Evolutionary conservation across 139 green algal species (phyloP).

Genomic region (Axilococcus clingmanii): DNA sequence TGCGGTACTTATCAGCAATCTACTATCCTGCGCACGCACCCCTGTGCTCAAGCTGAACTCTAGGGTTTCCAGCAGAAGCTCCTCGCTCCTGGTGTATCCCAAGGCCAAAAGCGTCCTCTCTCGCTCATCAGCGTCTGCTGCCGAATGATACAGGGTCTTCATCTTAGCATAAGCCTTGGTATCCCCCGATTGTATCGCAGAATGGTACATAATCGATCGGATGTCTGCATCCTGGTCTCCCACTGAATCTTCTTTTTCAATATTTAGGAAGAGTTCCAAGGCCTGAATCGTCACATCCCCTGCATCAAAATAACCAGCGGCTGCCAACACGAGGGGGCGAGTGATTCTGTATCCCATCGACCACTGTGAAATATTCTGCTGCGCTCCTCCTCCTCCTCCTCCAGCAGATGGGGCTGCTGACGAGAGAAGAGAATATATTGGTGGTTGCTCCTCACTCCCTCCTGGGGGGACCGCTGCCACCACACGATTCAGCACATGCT

Average conservation of each 20-base stretch:
- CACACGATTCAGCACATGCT: constrained; percentile 1
- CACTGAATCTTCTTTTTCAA: background rate
- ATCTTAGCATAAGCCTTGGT: constrained; percentile 7
- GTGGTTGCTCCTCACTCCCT: background rate
- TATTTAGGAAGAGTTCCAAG: background rate
- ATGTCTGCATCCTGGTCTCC: constrained; percentile 32
- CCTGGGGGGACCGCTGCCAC: background rate
- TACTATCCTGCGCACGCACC: constrained; percentile 10
- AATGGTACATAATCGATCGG: constrained; percentile 28
- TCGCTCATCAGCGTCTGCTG: constrained; percentile 26
- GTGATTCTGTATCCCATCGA: constrained; percentile 10
- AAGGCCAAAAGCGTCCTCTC: constrained; percentile 29
- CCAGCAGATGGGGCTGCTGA: constrained; percentile 2
- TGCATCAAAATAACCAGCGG: constrained; percentile 18
- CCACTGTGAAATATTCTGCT: constrained; percentile 2
- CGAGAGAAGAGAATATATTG: background rate
- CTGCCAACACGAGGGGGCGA: constrained; percentile 23
- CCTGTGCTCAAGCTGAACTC: background rate
- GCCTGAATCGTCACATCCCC: background rate
- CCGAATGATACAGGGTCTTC: constrained; percentile 5
- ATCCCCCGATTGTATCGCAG: constrained; percentile 13
- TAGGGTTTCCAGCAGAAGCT: no score
- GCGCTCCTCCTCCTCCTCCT: background rate
- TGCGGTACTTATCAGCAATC: constrained; percentile 6
- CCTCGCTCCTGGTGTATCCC: constrained; percentile 6